phyloP scores from a whole-genome alignment of 768 basidiomycete species.

The Mycena epipterygia region DNA sequence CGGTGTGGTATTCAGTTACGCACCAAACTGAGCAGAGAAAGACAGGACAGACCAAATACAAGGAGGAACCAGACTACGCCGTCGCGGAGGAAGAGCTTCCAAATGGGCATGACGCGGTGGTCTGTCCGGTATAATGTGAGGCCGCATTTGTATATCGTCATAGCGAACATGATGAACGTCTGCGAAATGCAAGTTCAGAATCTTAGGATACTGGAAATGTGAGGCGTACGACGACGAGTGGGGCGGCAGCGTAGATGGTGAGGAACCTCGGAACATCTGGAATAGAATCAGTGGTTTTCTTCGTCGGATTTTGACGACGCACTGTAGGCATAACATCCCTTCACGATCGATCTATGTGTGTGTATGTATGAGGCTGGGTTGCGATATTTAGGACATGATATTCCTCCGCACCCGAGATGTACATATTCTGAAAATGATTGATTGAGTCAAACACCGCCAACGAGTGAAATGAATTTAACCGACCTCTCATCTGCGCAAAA shows the following conservation, averaged over 20 bases:
- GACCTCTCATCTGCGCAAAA: constrained; percentile 6
- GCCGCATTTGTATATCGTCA: constrained; percentile 19
- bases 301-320: background rate
- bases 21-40: background rate
- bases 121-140: background rate
- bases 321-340: constrained; percentile 26
- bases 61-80: constrained; percentile 18
- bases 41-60: background rate
- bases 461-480: background rate
- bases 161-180: constrained; percentile 25
- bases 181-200: background rate
- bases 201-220: background rate
- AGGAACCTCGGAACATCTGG: constrained; percentile 17
- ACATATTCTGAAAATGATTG: background rate
- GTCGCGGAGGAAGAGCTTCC: constrained; percentile 23
- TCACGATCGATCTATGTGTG: background rate
- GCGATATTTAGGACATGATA: too few relatives aligned
- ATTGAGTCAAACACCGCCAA: background rate
- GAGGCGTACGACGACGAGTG: constrained; percentile 1
- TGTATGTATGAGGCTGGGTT: background rate
- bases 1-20: background rate
- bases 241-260: constrained; percentile 14
- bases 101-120: constrained; percentile 12
- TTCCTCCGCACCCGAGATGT: constrained; percentile 15
- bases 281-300: background rate